These are phyloP conservation scores for Beta corolliflora DNA, from an alignment of 179 eudicot species.

Conservation along the genomic window DNA sequence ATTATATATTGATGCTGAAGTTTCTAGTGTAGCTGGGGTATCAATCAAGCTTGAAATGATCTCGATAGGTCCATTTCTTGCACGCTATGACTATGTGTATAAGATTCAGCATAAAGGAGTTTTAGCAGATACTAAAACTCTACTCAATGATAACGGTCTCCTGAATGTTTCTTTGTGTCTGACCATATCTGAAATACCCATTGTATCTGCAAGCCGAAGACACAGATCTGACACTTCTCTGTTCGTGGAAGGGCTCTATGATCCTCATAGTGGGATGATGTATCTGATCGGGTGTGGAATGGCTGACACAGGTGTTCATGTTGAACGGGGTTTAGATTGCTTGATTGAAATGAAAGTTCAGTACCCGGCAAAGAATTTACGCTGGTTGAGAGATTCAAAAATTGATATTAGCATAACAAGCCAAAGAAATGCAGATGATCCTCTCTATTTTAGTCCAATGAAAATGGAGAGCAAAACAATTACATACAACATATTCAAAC, in stretches of 20 bases:
- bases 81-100: conserved; percentile 11
- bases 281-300: conserved; percentile 33
- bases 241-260: conserved; percentile 35
- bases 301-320: background rate
- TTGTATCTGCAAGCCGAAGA: background rate
- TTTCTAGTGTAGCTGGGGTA: background rate
- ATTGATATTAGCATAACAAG: conserved; percentile 25
- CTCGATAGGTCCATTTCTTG: conserved; percentile 29
- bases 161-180: conserved; percentile 29
- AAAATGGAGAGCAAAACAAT: background rate
- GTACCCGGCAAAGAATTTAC: conserved; percentile 20
- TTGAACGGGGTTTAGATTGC: conserved; percentile 31
- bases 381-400: conserved; percentile 34
- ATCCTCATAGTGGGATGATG: conserved; percentile 23
- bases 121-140: background rate
- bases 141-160: conserved; percentile 2
- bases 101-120: conserved; percentile 8
- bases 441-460: conserved; percentile 24
- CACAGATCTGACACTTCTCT: conserved; percentile 6
- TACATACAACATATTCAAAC: background rate
- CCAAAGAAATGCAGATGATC: conserved; percentile 27
- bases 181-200: too few relatives aligned
- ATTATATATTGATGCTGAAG: background rate
- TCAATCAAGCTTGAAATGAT: conserved; percentile 21
- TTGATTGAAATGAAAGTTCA: conserved; percentile 32